phyloP scores from a whole-genome alignment of 768 basidiomycete genomes.

The Phaeotremella fagi region DNA sequence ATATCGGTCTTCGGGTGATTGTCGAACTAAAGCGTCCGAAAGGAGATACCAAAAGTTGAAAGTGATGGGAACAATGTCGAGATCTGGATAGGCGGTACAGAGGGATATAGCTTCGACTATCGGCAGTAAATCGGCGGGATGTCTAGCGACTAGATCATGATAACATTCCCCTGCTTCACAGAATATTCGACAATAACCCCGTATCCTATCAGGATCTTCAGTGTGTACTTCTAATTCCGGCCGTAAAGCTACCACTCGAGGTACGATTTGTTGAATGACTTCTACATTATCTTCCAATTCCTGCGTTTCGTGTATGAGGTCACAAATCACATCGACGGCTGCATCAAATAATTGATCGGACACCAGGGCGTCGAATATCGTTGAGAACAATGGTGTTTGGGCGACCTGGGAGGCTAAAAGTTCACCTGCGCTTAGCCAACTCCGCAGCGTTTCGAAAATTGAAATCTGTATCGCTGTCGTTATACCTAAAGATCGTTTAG shows the following conservation, averaged over 20 bases:
- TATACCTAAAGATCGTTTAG: constrained; percentile 58
- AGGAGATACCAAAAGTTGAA: constrained; percentile 99
- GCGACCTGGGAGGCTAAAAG: constrained; percentile 61
- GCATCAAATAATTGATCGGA: constrained; percentile 86
- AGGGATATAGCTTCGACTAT: constrained; percentile 90
- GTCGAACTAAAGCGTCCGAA: constrained; percentile 80
- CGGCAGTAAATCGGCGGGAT: constrained; percentile 87
- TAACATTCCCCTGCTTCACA: constrained; percentile 98
- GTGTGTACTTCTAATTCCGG: constrained; percentile 56
- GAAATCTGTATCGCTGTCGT: constrained; percentile 71
- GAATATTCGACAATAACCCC: constrained; percentile 84
- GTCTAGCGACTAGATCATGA: constrained; percentile 76
- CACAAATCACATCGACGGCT: constrained; percentile 86
- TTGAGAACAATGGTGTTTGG: constrained; percentile 71
- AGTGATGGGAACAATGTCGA: constrained; percentile 95
- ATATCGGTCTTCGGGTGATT: constrained; percentile 46
- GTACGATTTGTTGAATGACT: constrained; percentile 81
- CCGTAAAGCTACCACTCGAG: constrained; percentile 71
- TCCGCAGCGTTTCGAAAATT: constrained; percentile 75
- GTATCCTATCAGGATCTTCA: constrained; percentile 76
- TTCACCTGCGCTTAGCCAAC: constrained; percentile 87
- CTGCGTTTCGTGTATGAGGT: constrained; percentile 95
- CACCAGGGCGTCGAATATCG: constrained; percentile 74
- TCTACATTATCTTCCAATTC: constrained; percentile 91
- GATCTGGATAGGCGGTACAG: constrained; percentile 85